Evolutionary conservation across 352 stramenopile genomes (phyloP), one percentile per base, ranked within the genome.

Genomic region (Pelagophyceae sp.): DNA sequence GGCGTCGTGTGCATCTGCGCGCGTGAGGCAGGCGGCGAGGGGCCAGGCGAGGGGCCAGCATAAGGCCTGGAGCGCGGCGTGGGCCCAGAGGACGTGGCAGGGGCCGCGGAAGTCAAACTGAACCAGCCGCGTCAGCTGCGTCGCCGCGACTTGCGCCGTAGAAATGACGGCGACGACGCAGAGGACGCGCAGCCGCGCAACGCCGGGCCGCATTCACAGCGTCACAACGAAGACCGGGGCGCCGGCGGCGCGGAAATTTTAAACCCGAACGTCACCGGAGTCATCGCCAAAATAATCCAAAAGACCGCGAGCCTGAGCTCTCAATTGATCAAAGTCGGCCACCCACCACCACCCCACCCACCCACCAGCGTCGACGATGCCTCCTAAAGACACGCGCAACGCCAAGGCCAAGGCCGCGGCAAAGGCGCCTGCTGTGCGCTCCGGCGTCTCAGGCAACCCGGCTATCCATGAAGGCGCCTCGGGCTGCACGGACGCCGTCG

Each of bases 111-210:
- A 51, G 15, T 37, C 33, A 1, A 3, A 1, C 23, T 58, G 33
- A 0, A n/a, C 67, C 2, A 2, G 1, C 15, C 67, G 19, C 35
- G 67, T 74, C 17, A 74, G 67, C 67, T 74, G 35, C 11, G 67
- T 74, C 17, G 67, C 67, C 5, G 5, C 23, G 35, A 74, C 67
- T n/a, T 54, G 31, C 2, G 67, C 27, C 35, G 17, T 23, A 1
- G 67, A 17, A n/a, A 74, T 74, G 35, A 74, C 17, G 17, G 35
- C 17, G 2, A 74, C 67, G 67, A 74, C 35, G 33, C 35, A 33
- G 2, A 71, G 23, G 23, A 54, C 45, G 45, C 11, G 11, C 45
- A 54, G n/a, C n/a, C n/a, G n/a, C n/a, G n/a, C n/a, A n/a, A n/a
- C n/a, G n/a, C n/a, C n/a, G n/a, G n/a, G n/a, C n/a, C n/a, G n/a